Evolutionary conservation across 768 basidiomycete genomes (phyloP).

Genomic region (Calocybe indica): DNA sequence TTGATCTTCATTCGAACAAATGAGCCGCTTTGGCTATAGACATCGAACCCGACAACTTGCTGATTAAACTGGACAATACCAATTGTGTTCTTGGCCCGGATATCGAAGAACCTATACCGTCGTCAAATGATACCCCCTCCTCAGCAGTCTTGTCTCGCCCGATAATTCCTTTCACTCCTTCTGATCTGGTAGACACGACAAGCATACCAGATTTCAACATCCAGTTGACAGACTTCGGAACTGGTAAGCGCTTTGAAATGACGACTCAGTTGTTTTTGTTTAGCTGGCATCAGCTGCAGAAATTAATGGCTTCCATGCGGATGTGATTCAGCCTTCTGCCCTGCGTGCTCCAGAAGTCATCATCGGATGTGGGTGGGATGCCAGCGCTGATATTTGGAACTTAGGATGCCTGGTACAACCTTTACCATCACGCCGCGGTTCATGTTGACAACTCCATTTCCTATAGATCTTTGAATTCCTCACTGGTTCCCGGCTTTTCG

Average conservation of each 20-base stretch:
- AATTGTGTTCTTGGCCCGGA: neutral
- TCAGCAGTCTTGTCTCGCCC: conserved; percentile 1
- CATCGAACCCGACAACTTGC: conserved; percentile 14
- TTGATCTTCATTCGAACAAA: too few relatives aligned
- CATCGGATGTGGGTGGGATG: conserved; percentile 15
- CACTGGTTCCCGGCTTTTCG: conserved; percentile 15
- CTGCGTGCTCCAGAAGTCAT: conserved; percentile 24
- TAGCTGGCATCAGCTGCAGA: conserved; percentile 1
- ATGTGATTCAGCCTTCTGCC: conserved; percentile 15
- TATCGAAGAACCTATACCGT: neutral
- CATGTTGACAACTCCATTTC: neutral
- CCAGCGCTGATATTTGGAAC: conserved; percentile 25
- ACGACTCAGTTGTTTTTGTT: neutral
- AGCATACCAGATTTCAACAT: conserved; percentile 2
- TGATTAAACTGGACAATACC: neutral
- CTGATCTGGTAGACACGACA: neutral
- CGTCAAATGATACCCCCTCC: neutral
- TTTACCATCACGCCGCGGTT: neutral
- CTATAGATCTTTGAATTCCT: conserved; percentile 18
- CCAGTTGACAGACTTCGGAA: conserved; percentile 9
- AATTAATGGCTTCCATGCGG: conserved; percentile 6
- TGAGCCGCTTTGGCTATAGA: conserved; percentile 3
- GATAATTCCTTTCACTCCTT: neutral
- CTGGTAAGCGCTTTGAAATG: conserved; percentile 4
- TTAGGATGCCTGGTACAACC: conserved; percentile 20